Base-by-base conservation (phyloP, 2,329 filamentous ascomycete species). In the Cladophialophora carrionii region DNA sequence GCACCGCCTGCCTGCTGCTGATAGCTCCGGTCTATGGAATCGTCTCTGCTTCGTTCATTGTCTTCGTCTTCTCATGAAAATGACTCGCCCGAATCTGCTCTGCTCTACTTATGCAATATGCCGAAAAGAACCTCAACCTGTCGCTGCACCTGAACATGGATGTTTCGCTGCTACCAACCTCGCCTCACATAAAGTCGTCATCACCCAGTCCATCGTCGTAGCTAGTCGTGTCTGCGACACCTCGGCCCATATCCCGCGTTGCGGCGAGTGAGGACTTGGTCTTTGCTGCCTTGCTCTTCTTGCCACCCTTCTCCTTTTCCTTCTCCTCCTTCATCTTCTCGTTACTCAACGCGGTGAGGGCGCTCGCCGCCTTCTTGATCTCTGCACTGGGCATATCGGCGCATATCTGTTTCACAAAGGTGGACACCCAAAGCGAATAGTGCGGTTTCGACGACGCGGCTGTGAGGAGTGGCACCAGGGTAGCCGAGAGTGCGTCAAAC, bases 251-350 rank as follows among this genome's bases (percentile, higher is more conserved):
- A 79, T 73, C 84, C 76, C 80, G 83, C 81, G 74, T 79, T 81
- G 65, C 87, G 62, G 90, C 90, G 57, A 98, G 82, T 6, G 87
- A 89, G 20, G 90, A 87, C 87, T 99, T 99, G 46, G 90, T 96
- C 87, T 98, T 98, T 68, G 91, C 90, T 4, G 93, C 93, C 86
- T 98, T 98, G 72, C 84, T 88, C 87, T 98, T 99, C 90, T 98
- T 99, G 74, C 89, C 91, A 61, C 91, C 88, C 84, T 96, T 97
- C 71, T 96, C 92, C 3, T 91, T 87, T 3, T 89, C 88, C 85
- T 98, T 97, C 85, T 99, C 95, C 78, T 97, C 93, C 83, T 92
- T 96, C 89, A 98, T 89, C 85, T 96, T 97, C 86, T 98, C 95
- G 77, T 99, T 99, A 76, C 91, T 86, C 63, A 96, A 84, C 4